phyloP scores from a whole-genome alignment of 805 yeast genomes.

The Metschnikowia proteae region DNA sequence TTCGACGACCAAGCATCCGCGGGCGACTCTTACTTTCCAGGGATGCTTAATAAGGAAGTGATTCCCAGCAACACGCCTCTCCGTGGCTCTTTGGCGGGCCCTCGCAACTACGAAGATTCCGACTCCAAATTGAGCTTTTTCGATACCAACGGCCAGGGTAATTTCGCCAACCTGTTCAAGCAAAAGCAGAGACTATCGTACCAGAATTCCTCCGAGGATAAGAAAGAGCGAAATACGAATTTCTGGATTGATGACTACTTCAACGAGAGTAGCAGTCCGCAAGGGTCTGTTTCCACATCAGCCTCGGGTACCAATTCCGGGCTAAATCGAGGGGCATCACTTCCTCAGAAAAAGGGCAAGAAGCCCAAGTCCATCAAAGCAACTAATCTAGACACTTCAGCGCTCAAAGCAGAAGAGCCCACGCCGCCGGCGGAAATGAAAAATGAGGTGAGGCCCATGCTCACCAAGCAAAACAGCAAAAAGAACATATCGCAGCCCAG shows the following conservation, averaged over 20 bases:
- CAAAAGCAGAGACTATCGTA: neutral
- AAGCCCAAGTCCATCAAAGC: constrained; percentile 8
- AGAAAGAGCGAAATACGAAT: neutral
- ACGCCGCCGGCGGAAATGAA: neutral
- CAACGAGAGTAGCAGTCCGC: constrained; percentile 7
- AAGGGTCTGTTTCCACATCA: constrained; percentile 13
- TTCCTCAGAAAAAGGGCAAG: constrained; percentile 12
- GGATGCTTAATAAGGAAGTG: neutral
- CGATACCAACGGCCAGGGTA: neutral
- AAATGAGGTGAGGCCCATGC: neutral
- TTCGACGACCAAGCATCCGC: constrained; percentile 14
- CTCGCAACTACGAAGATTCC: neutral
- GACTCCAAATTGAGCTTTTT: constrained; percentile 2
- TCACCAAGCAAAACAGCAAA: constrained; percentile 7
- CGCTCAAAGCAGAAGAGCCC: neutral
- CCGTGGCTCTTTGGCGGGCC: neutral
- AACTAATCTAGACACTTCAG: neutral
- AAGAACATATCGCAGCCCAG: neutral
- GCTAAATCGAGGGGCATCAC: constrained; percentile 5
- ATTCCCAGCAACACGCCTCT: neutral
- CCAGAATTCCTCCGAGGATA: neutral
- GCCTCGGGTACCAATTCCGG: constrained; percentile 11
- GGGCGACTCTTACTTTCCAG: constrained; percentile 7
- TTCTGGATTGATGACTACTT: constrained; percentile 5
- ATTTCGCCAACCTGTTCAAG: neutral